Conservation (phyloP, 345 rosid species). For the Salix caprea region DNA sequence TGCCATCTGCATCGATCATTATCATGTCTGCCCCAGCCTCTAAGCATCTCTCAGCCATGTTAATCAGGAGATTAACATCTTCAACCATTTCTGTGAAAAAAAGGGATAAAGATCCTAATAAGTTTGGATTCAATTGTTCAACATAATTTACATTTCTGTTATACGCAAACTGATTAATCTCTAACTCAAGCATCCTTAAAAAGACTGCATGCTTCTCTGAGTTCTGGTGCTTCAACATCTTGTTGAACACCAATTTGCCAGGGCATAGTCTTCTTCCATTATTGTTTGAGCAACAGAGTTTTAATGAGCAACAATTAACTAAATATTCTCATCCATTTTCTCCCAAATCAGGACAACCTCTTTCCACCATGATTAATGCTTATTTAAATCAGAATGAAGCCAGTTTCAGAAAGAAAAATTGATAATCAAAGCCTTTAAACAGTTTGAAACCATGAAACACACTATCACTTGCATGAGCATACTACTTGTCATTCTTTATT, state of each 20-base stretch:
- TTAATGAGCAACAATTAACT: background rate
- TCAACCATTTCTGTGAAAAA: constrained; percentile 58
- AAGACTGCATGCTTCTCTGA: background rate
- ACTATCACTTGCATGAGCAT: background rate
- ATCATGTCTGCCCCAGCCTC: constrained; percentile 94
- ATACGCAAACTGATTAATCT: background rate
- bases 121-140: background rate
- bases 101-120: background rate
- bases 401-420: background rate
- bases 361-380: background rate
- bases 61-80: constrained; percentile 74
- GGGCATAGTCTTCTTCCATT: background rate
- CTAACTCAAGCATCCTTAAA: background rate
- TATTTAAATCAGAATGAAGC: background rate
- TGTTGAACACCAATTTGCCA: background rate
- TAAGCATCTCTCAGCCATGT: constrained; percentile 92
- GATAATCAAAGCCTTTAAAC: background rate
- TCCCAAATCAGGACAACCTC: background rate
- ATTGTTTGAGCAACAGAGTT: background rate
- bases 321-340: background rate
- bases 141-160: background rate
- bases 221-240: background rate
- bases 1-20: constrained; percentile 89
- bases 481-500: too few species aligned
- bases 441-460: background rate